A percentile compares a stretch with the other conserved stretches of the same genome.
phyloP scores from a whole-genome alignment of 768 basidiomycete genomes.

The Mycena indigotica region DNA sequence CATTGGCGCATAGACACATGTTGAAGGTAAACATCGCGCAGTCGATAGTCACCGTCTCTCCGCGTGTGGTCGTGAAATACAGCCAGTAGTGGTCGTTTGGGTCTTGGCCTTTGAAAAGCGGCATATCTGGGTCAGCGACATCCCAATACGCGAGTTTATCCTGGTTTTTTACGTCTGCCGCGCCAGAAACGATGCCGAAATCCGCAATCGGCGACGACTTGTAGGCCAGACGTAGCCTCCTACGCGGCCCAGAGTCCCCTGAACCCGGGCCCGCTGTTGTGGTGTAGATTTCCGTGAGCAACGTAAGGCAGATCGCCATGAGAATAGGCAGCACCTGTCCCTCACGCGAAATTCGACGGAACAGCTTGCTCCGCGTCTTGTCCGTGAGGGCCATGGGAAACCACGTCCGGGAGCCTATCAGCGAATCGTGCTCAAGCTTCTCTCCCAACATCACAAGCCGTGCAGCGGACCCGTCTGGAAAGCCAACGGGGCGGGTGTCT shows the following conservation, averaged over 20 bases:
- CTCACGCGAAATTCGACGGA: conserved; percentile 34
- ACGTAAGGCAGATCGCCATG: conserved; percentile 33
- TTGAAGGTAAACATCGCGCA: conserved; percentile 47
- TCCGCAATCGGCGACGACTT: conserved; percentile 45
- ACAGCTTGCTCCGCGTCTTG: conserved; percentile 32
- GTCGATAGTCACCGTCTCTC: conserved; percentile 45
- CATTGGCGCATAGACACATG: conserved; percentile 30
- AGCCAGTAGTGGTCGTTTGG: conserved; percentile 54
- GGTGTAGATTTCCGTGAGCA: conserved; percentile 44
- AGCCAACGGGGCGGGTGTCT: not conserved
- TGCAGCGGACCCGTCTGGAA: conserved; percentile 22
- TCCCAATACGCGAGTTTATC: conserved; percentile 40
- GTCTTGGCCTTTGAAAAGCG: conserved; percentile 39
- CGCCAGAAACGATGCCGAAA: conserved; percentile 45
- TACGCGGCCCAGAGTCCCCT: conserved; percentile 21
- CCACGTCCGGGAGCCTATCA: conserved; percentile 30
- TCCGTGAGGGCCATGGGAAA: conserved; percentile 34
- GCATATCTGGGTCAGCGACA: conserved; percentile 21
- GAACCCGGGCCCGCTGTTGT: conserved; percentile 29
- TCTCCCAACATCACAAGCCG: conserved; percentile 21
- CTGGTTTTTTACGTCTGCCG: conserved; percentile 33
- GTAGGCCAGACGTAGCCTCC: conserved; percentile 39
- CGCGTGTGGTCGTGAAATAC: conserved; percentile 46
- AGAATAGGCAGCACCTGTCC: conserved; percentile 37
- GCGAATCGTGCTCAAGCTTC: not conserved